Evolutionary conservation across 768 basidiomycete genomes (phyloP).

Genomic region (Phanerochaete sordida): DNA sequence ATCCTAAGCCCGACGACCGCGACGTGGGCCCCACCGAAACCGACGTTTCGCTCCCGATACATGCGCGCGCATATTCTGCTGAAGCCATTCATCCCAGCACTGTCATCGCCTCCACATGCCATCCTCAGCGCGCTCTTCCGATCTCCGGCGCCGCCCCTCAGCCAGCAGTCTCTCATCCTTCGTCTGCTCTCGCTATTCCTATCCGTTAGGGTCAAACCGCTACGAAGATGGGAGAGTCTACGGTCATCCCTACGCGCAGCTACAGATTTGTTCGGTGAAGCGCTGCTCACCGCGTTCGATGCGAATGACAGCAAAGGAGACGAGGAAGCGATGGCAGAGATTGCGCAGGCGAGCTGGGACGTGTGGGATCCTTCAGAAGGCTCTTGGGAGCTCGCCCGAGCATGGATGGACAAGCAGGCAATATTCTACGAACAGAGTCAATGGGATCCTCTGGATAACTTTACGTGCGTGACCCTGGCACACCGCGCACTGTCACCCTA

Average conservation of each 20-base stretch:
- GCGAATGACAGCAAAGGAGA: slow-evolving; percentile 71
- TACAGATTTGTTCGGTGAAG: slow-evolving; percentile 86
- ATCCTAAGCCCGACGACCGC: slow-evolving; percentile 32
- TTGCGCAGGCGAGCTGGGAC: slow-evolving; percentile 83
- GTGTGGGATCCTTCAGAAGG: slow-evolving; percentile 52
- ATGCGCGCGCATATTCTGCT: slow-evolving; percentile 64
- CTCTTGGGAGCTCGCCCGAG: slow-evolving; percentile 91
- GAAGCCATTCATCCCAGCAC: slow-evolving; percentile 51
- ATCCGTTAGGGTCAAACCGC: slow-evolving; percentile 65
- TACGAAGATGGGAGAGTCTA: slow-evolving; percentile 62
- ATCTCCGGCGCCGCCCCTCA: slow-evolving; percentile 32
- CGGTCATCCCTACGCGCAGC: slow-evolving; percentile 67
- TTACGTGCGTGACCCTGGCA: slow-evolving; percentile 46
- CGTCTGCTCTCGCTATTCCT: slow-evolving; percentile 74
- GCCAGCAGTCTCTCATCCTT: slow-evolving; percentile 63
- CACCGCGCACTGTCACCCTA: neutral
- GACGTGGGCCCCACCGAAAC: slow-evolving; percentile 24
- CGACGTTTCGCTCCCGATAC: slow-evolving; percentile 52
- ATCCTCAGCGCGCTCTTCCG: slow-evolving; percentile 43
- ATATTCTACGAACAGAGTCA: slow-evolving; percentile 84
- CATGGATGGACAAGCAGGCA: slow-evolving; percentile 95
- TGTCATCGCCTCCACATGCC: slow-evolving; percentile 62
- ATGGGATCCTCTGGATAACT: slow-evolving; percentile 82
- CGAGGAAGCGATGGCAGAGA: slow-evolving; percentile 75
- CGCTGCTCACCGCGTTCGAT: slow-evolving; percentile 85